phyloP scores from a whole-genome alignment of 2,329 filamentous ascomycete species.

The Claviceps monticola region DNA sequence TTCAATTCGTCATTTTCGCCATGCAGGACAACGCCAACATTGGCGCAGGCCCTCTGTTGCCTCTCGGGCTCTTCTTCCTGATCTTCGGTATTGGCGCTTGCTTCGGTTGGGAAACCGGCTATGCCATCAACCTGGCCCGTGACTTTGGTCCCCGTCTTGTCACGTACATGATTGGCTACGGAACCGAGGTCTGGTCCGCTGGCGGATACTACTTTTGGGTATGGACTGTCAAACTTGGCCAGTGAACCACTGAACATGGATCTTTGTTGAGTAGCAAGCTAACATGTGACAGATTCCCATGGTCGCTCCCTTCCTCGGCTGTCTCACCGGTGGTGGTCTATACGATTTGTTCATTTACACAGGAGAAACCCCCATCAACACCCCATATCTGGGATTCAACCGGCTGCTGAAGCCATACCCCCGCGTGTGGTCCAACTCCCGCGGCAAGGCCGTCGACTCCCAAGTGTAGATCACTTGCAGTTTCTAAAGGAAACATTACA shows the following conservation, averaged over 20 bases:
- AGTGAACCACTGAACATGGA: not conserved
- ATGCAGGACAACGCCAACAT: slow-evolving; percentile 45
- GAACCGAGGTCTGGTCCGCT: slow-evolving; percentile 49
- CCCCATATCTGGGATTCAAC: slow-evolving; percentile 48
- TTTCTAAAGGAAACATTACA: not conserved
- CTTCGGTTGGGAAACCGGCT: slow-evolving; percentile 66
- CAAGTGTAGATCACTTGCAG: slow-evolving; percentile 8
- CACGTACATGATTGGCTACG: slow-evolving; percentile 55
- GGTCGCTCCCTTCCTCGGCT: slow-evolving; percentile 55
- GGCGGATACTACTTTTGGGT: slow-evolving; percentile 64
- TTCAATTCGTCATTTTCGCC: slow-evolving; percentile 61
- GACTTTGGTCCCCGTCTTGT: slow-evolving; percentile 58
- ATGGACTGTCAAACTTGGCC: slow-evolving; percentile 9
- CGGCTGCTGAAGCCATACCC: slow-evolving; percentile 26
- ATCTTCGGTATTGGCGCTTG: slow-evolving; percentile 61
- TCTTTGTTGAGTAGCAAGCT: not conserved
- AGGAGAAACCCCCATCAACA: slow-evolving; percentile 57
- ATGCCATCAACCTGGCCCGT: slow-evolving; percentile 59
- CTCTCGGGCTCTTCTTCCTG: slow-evolving; percentile 54
- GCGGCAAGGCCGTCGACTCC: slow-evolving; percentile 11
- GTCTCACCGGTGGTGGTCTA: slow-evolving; percentile 47
- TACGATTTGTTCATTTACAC: slow-evolving; percentile 59
- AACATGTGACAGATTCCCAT: slow-evolving; percentile 46
- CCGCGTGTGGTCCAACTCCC: slow-evolving; percentile 24
- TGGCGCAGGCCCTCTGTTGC: slow-evolving; percentile 41